Evolutionary conservation across 1,284 basidiomycete species (phyloP), one percentile per base, ranked within the genome.

Genomic region (Farysia itapuensis): DNA sequence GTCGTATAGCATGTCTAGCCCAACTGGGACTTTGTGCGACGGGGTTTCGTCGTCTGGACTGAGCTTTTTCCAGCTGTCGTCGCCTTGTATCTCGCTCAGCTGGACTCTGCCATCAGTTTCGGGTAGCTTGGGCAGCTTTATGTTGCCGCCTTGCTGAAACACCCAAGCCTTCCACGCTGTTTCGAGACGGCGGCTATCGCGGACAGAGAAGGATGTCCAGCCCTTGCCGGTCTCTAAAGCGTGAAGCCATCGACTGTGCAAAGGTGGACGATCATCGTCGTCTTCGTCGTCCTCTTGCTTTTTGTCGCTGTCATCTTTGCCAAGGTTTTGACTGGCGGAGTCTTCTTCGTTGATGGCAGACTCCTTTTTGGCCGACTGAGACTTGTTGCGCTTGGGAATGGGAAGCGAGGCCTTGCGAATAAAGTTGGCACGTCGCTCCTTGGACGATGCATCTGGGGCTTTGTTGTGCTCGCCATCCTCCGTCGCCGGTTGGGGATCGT

Each of bases 1-100:
- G 39, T 70, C 67, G 26, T 54, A 70, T 14, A 70, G 49, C 15
- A 50, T 46, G 34, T 70, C 67, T 22, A 41, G 24, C 7, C 46
- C 56, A 2, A 67, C 63, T n/a, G 67, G 53, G 1, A 70, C 52
- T 32, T 50, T 48, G 53, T 64, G 59, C 12, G 46, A 18, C 3
- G 45, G 42, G 3, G 41, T 22, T 5, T 46, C 35, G 3, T 24
- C 35, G n/a, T 53, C 52, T 7, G 67, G 67, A 51, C 68, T 57
- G 3, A 50, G 33, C 2, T 47, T 29, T 20, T 46, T 4, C 57
- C 57, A 61, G 18, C 37, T 29, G 22, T 45, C 42, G 13, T 34
- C 21, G 20, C 36, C 47, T 20, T 46, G 37, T 25, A 54, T 34
- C 24, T 54, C 51, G 20, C 51, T 51, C 8, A 43, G 43, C 34